Conservation (phyloP, 768 basidiomycete species). For the Coprinopsis marcescibilis region DNA sequence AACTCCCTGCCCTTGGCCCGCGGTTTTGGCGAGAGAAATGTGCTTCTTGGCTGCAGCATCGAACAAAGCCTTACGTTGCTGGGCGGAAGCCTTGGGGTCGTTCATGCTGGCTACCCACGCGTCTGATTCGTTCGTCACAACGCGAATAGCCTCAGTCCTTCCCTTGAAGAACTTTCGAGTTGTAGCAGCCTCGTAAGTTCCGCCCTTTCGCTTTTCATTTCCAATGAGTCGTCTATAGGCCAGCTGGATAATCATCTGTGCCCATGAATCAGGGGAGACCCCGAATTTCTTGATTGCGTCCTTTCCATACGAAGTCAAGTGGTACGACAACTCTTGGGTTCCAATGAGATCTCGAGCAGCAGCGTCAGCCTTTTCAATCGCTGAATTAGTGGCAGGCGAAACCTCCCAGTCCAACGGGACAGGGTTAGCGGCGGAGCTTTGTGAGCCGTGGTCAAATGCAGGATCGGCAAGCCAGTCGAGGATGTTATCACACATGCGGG, state of each 20-base stretch:
- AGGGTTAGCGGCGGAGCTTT: constrained; percentile 27
- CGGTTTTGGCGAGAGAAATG: constrained; percentile 55
- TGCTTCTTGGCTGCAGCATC: constrained; percentile 60
- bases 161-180: constrained; percentile 88
- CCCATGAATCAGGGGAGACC: constrained; percentile 93
- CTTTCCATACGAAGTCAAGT: constrained; percentile 77
- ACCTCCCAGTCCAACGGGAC: constrained; percentile 61
- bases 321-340: constrained; percentile 57
- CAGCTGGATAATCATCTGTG: constrained; percentile 87
- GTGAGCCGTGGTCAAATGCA: constrained; percentile 56
- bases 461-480: constrained; percentile 54
- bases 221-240: constrained; percentile 73
- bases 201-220: constrained; percentile 52
- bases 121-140: constrained; percentile 72
- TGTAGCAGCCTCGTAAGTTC: constrained; percentile 91
- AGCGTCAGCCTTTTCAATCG: constrained; percentile 52
- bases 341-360: constrained; percentile 54
- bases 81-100: constrained; percentile 32
- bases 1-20: constrained; percentile 66
- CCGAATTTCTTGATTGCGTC: constrained; percentile 79
- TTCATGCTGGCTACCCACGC: constrained; percentile 77
- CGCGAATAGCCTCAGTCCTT: constrained; percentile 89
- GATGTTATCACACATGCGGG: constrained; percentile 65
- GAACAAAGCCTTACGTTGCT: constrained; percentile 49
- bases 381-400: constrained; percentile 36